phyloP scores from a whole-genome alignment of 2,329 filamentous ascomycete genomes.

The Pseudopyricularia javanii region DNA sequence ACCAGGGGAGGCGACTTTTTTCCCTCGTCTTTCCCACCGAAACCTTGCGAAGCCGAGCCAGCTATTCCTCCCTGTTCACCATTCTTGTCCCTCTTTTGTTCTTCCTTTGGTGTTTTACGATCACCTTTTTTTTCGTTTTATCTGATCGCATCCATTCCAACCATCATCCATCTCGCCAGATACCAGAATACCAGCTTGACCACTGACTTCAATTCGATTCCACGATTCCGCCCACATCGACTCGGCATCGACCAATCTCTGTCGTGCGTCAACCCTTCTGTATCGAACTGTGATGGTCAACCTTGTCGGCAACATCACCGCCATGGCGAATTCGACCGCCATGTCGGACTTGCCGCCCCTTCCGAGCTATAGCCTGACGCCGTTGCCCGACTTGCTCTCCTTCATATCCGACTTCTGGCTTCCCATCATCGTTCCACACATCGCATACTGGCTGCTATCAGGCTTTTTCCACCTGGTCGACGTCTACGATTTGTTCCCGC shows the following conservation, averaged over 20 bases:
- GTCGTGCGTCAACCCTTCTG: not conserved
- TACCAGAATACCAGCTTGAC: not conserved
- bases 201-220: not conserved
- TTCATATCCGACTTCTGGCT: conserved; percentile 74
- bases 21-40: not conserved
- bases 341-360: conserved; percentile 66
- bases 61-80: not conserved
- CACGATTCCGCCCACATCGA: not conserved
- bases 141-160: not conserved
- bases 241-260: not conserved
- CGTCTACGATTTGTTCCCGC: conserved; percentile 69
- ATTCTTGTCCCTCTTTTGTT: not conserved
- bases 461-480: conserved; percentile 82
- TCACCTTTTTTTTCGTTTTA: not conserved
- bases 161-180: not conserved
- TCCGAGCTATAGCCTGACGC: conserved; percentile 63
- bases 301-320: conserved; percentile 12
- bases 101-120: not conserved
- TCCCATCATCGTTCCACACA: conserved; percentile 61
- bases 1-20: not conserved
- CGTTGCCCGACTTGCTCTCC: conserved; percentile 59
- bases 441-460: conserved; percentile 83
- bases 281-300: conserved; percentile 23
- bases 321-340: conserved; percentile 40
- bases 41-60: not conserved